A percentile compares a stretch with the other conserved stretches of the same genome.
Conservation (phyloP, 2,329 filamentous ascomycete genomes). For the Beauveria pseudobassiana region DNA sequence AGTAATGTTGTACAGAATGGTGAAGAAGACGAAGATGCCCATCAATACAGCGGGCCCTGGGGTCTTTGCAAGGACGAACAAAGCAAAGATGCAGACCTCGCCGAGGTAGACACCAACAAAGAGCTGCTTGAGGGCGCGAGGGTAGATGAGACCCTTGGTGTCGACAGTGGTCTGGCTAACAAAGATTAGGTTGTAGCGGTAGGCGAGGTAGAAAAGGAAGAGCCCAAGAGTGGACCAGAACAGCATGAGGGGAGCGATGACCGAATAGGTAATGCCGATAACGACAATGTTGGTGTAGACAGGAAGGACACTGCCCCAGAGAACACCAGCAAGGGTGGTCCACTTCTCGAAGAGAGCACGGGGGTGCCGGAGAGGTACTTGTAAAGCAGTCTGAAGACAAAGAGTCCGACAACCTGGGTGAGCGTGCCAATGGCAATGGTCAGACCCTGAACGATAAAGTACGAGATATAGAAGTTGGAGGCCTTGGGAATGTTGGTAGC, state of each 20-base stretch:
- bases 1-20: slow-evolving; percentile 67
- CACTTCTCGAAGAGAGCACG: slow-evolving; percentile 71
- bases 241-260: slow-evolving; percentile 76
- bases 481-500: slow-evolving; percentile 70
- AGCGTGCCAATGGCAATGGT: slow-evolving; percentile 67
- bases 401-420: slow-evolving; percentile 57
- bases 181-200: slow-evolving; percentile 81
- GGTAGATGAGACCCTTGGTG: slow-evolving; percentile 82
- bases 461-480: slow-evolving; percentile 89
- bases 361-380: slow-evolving; percentile 66
- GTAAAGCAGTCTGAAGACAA: slow-evolving; percentile 61
- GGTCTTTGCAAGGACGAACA: slow-evolving; percentile 64
- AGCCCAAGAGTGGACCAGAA: slow-evolving; percentile 74
- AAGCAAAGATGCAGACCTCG: slow-evolving; percentile 70
- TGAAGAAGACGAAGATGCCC: slow-evolving; percentile 68
- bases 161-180: slow-evolving; percentile 73
- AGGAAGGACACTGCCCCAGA: slow-evolving; percentile 72
- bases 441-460: slow-evolving; percentile 80
- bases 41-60: slow-evolving; percentile 68
- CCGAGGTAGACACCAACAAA: slow-evolving; percentile 74
- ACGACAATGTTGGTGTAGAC: slow-evolving; percentile 67
- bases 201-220: slow-evolving; percentile 72
- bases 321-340: slow-evolving; percentile 58
- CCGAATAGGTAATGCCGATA: slow-evolving; percentile 70
- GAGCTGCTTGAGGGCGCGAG: slow-evolving; percentile 80